These are phyloP conservation scores for Candida sphagnicola DNA, from an alignment of 805 yeast species.

Conservation along the genomic window DNA sequence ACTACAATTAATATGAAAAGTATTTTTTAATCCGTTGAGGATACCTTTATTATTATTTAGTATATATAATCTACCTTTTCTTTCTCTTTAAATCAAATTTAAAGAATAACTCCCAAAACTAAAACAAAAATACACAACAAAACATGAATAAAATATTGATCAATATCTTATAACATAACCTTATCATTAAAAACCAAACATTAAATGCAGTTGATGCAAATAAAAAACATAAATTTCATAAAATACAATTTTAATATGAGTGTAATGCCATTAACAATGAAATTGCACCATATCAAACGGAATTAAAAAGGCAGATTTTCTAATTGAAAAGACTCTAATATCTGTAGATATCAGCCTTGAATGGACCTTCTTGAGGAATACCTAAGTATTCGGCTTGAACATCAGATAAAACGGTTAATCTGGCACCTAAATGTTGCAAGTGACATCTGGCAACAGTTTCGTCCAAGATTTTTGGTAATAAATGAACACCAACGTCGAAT, in stretches of 20 bases:
- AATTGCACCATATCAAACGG: conserved; percentile 4
- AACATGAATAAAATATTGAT: conserved; percentile 3
- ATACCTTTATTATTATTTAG: conserved; percentile 22
- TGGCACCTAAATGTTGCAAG: conserved; percentile 90
- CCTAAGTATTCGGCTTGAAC: conserved; percentile 94
- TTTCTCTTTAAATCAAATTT: conserved; percentile 19
- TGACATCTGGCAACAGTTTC: conserved; percentile 98
- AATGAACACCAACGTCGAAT: conserved; percentile 89
- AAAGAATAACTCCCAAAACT: conserved; percentile 8
- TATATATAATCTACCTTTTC: conserved; percentile 24
- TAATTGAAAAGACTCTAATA: conserved; percentile 47
- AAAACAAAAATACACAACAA: conserved; percentile 5
- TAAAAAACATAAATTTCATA: conserved; percentile 19
- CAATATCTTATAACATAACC: background rate
- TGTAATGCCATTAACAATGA: conserved; percentile 1
- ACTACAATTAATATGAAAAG: too few species aligned
- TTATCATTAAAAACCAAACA: conserved; percentile 7
- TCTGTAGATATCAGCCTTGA: conserved; percentile 97
- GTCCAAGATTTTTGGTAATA: conserved; percentile 95
- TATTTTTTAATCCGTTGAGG: conserved; percentile 37
- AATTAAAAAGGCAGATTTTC: conserved; percentile 13
- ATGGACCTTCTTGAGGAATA: conserved; percentile 91
- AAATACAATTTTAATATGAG: conserved; percentile 6
- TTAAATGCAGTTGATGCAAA: conserved; percentile 46
- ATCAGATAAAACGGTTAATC: conserved; percentile 67